These are phyloP conservation scores for Cicer cuneatum DNA, from an alignment of 306 rosid genomes.

Conservation along the genomic window DNA sequence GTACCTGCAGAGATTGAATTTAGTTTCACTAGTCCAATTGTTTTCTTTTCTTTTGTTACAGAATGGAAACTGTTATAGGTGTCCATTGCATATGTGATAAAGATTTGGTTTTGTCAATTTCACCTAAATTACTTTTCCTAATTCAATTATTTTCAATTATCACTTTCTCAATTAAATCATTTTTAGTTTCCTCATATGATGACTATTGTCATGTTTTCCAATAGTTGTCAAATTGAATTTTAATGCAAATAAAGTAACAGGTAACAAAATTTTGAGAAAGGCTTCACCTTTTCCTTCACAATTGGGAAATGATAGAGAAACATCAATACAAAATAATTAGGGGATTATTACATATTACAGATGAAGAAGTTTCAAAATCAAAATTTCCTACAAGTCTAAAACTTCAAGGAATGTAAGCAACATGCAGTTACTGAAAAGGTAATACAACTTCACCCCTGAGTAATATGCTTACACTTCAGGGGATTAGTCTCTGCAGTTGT, in stretches of 20 bases:
- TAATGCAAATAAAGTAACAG: background rate
- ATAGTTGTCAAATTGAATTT: slow-evolving; percentile 16
- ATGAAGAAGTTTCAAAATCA: slow-evolving; percentile 30
- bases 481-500: too few relatives aligned
- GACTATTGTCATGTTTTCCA: slow-evolving; percentile 6
- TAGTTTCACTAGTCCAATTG: slow-evolving; percentile 25
- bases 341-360: slow-evolving; percentile 3
- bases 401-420: slow-evolving; percentile 37
- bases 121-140: background rate
- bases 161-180: slow-evolving; percentile 13
- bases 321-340: slow-evolving; percentile 13
- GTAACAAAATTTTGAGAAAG: slow-evolving; percentile 12
- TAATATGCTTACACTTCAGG: slow-evolving; percentile 1
- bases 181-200: background rate
- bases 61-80: slow-evolving; percentile 39
- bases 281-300: slow-evolving; percentile 28
- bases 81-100: slow-evolving; percentile 41
- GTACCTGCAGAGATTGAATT: slow-evolving; percentile 11
- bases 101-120: slow-evolving; percentile 46
- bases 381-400: slow-evolving; percentile 39
- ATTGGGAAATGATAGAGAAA: slow-evolving; percentile 28
- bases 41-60: background rate
- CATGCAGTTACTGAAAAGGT: slow-evolving; percentile 43
- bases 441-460: slow-evolving; percentile 32
- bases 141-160: background rate